Conservation (phyloP, 2,329 filamentous ascomycete genomes). For the Ascochyta rabiei region DNA sequence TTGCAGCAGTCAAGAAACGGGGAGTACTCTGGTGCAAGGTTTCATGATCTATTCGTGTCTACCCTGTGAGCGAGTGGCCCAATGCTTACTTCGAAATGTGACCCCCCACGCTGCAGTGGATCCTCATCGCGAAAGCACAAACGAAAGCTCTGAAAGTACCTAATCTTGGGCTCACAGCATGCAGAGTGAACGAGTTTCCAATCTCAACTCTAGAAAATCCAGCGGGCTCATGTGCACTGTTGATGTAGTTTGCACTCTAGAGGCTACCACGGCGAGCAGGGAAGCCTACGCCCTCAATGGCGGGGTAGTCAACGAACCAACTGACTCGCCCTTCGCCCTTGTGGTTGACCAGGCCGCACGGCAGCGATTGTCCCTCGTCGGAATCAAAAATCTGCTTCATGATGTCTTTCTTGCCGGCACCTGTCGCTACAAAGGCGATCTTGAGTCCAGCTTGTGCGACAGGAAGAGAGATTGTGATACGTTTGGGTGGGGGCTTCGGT, state of each 20-base stretch:
- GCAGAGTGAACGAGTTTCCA: slow-evolving; percentile 9
- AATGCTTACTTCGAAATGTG: slow-evolving; percentile 32
- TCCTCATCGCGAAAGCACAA: slow-evolving; percentile 38
- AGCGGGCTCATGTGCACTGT: neutral
- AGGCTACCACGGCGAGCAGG: slow-evolving; percentile 72
- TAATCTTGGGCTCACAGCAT: slow-evolving; percentile 13
- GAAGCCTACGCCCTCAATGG: slow-evolving; percentile 83
- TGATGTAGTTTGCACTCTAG: slow-evolving; percentile 39
- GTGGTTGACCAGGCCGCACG: slow-evolving; percentile 87
- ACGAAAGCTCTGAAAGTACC: slow-evolving; percentile 16
- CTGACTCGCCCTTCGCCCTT: slow-evolving; percentile 82
- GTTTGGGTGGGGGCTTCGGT: slow-evolving; percentile 87
- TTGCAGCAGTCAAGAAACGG: neutral
- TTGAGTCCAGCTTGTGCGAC: slow-evolving; percentile 86
- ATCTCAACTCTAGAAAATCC: slow-evolving; percentile 7
- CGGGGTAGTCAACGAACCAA: slow-evolving; percentile 92
- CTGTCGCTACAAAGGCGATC: slow-evolving; percentile 91
- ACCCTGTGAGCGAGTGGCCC: slow-evolving; percentile 27
- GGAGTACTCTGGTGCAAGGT: slow-evolving; percentile 1
- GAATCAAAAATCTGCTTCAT: slow-evolving; percentile 90
- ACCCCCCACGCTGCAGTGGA: slow-evolving; percentile 23
- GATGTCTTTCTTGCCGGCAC: slow-evolving; percentile 85
- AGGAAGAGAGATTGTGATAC: slow-evolving; percentile 90
- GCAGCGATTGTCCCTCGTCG: slow-evolving; percentile 73
- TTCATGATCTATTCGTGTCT: slow-evolving; percentile 31